These are phyloP conservation scores for Lachnellula hyalina DNA, from an alignment of 2,329 filamentous ascomycete genomes.

Conservation along the genomic window DNA sequence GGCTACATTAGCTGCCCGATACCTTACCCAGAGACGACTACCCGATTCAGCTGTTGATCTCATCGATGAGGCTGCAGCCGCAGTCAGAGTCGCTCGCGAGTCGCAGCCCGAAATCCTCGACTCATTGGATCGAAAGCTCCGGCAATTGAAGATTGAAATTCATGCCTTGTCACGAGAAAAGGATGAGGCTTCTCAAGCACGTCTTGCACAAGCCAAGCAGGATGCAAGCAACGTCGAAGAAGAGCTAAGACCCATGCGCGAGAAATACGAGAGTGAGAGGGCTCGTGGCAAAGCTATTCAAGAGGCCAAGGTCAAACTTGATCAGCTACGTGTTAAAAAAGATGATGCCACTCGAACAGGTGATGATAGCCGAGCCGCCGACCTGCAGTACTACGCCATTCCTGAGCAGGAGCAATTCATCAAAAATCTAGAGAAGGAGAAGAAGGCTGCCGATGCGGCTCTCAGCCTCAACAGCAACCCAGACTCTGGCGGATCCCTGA, in stretches of 20 bases:
- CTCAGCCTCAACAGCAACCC: constrained; percentile 47
- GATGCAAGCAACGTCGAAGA: constrained; percentile 94
- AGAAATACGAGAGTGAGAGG: constrained; percentile 95
- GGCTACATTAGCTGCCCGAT: constrained; percentile 86
- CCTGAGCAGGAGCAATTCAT: constrained; percentile 84
- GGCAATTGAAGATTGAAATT: constrained; percentile 95
- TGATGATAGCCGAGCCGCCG: constrained; percentile 81
- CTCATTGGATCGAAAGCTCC: constrained; percentile 81
- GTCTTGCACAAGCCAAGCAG: constrained; percentile 75
- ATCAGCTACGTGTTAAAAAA: constrained; percentile 82
- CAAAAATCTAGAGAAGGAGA: constrained; percentile 72
- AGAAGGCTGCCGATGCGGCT: constrained; percentile 69
- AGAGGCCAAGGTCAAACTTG: constrained; percentile 90
- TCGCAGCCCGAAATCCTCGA: constrained; percentile 96
- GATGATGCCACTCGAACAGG: constrained; percentile 87
- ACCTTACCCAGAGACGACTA: constrained; percentile 83
- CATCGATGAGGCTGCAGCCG: constrained; percentile 92
- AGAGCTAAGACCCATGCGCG: constrained; percentile 82
- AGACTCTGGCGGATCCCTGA: constrained; percentile 64
- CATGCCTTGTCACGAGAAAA: constrained; percentile 91
- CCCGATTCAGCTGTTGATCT: constrained; percentile 96
- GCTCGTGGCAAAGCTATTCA: constrained; percentile 87
- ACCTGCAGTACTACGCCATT: constrained; percentile 95
- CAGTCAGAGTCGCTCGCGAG: constrained; percentile 91
- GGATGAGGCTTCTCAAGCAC: constrained; percentile 83